A percentile compares a stretch with the other conserved stretches of the same genome.
Evolutionary conservation across 306 rosid species (phyloP).

Genomic region (Malus sylvestris): DNA sequence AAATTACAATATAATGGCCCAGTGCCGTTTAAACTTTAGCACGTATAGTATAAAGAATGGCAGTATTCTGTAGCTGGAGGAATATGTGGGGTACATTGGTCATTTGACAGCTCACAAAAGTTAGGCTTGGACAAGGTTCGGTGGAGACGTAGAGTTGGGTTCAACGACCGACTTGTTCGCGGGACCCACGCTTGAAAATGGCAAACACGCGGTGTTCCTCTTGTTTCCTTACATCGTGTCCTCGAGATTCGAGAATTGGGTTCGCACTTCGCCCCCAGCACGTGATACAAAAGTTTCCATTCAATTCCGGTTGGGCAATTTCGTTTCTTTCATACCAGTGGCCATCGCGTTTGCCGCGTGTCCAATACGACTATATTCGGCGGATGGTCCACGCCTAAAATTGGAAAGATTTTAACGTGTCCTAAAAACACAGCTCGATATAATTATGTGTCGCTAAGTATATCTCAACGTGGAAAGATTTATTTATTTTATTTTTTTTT

Average conservation of each 20-base stretch:
- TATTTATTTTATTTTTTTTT: too few species aligned
- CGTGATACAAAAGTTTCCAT: constrained; percentile 17
- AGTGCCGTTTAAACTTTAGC: too few species aligned
- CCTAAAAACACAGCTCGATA: too few species aligned
- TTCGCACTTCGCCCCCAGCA: background rate
- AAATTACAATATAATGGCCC: too few species aligned
- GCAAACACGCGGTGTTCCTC: background rate
- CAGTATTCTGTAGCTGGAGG: background rate
- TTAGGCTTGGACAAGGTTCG: background rate
- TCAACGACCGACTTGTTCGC: background rate
- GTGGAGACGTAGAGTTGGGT: background rate
- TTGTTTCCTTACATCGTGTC: constrained; percentile 12
- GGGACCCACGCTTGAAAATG: constrained; percentile 10
- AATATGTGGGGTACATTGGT: background rate
- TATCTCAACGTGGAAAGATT: too few species aligned
- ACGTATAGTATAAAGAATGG: background rate
- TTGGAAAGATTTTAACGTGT: background rate
- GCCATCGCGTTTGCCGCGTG: background rate
- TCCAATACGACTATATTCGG: background rate
- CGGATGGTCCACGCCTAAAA: background rate
- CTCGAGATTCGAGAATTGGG: background rate
- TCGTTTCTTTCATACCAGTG: background rate
- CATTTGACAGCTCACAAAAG: background rate
- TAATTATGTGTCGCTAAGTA: too few species aligned
- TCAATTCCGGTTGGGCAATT: background rate